phyloP scores from a whole-genome alignment of 495 filamentous ascomycete species.

The Arthonia radiata region DNA sequence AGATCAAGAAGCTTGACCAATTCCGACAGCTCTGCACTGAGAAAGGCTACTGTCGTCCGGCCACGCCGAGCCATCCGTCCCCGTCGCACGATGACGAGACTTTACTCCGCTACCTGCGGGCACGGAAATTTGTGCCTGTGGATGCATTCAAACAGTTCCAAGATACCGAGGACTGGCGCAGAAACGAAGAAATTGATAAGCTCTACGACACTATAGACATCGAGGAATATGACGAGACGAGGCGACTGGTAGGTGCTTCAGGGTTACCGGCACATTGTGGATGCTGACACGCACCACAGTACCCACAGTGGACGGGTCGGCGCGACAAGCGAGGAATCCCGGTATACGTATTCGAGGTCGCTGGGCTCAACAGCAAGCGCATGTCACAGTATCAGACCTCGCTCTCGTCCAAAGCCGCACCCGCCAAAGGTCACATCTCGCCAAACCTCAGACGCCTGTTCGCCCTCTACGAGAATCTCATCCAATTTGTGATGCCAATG shows the following conservation, averaged over 20 bases:
- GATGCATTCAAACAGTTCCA: slow-evolving; percentile 71
- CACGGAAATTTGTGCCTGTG: slow-evolving; percentile 42
- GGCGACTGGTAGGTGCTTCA: slow-evolving; percentile 39
- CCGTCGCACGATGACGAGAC: slow-evolving; percentile 61
- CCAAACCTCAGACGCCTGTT: slow-evolving; percentile 56
- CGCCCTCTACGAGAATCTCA: slow-evolving; percentile 71
- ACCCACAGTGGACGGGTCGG: slow-evolving; percentile 81
- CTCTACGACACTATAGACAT: slow-evolving; percentile 28
- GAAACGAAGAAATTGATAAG: slow-evolving; percentile 18
- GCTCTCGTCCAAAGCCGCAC: slow-evolving; percentile 25
- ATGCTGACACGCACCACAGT: slow-evolving; percentile 20
- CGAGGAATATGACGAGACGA: slow-evolving; percentile 53
- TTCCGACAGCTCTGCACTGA: slow-evolving; percentile 45
- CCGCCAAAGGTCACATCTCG: slow-evolving; percentile 17
- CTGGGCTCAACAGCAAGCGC: slow-evolving; percentile 54
- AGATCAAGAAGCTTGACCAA: slow-evolving; percentile 33
- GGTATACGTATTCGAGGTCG: slow-evolving; percentile 69
- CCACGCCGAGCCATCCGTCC: slow-evolving; percentile 14
- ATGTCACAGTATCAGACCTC: slow-evolving; percentile 48
- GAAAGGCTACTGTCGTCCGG: slow-evolving; percentile 38
- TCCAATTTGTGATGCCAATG: slow-evolving; percentile 64
- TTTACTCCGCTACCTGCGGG: slow-evolving; percentile 56
- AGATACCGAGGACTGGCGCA: slow-evolving; percentile 71
- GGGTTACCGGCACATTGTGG: not conserved
- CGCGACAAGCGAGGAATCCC: slow-evolving; percentile 74